A percentile compares a stretch with the other conserved stretches of the same genome.
These are phyloP conservation scores for Podospora anserina DNA, from an alignment of 495 filamentous ascomycete species.

Conservation along the genomic window DNA sequence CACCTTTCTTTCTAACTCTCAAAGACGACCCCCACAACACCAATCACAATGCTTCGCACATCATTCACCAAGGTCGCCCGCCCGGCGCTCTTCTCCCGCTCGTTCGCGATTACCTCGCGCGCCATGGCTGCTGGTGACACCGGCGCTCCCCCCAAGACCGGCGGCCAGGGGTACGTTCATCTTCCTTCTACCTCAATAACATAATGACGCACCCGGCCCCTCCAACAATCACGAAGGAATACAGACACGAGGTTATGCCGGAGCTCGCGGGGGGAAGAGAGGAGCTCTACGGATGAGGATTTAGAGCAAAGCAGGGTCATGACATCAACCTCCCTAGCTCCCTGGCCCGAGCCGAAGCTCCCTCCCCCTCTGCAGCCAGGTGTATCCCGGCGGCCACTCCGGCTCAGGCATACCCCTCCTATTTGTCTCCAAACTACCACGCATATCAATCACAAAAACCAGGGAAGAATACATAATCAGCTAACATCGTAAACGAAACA, in stretches of 20 bases:
- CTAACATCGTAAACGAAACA: conserved; percentile 31
- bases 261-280: not conserved
- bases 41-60: conserved; percentile 62
- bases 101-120: conserved; percentile 61
- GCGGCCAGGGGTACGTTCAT: conserved; percentile 43
- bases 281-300: not conserved
- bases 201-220: not conserved
- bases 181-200: not conserved
- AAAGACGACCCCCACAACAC: conserved; percentile 11
- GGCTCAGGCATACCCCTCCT: not conserved
- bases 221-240: not conserved
- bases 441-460: not conserved
- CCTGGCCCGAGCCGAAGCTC: not conserved
- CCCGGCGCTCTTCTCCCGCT: conserved; percentile 45
- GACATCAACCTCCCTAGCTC: not conserved
- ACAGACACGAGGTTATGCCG: not conserved
- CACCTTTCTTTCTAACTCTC: not conserved
- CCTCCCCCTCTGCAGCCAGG: not conserved
- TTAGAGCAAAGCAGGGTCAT: not conserved
- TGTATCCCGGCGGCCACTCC: not conserved
- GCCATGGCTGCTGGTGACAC: conserved; percentile 67
- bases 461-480: not conserved
- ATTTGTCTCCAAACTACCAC: not conserved
- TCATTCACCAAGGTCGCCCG: conserved; percentile 56
- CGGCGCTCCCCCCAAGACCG: conserved; percentile 55